Evolutionary conservation across 2,329 filamentous ascomycete species (phyloP).

Genomic region (Cryphonectria carpinicola): DNA sequence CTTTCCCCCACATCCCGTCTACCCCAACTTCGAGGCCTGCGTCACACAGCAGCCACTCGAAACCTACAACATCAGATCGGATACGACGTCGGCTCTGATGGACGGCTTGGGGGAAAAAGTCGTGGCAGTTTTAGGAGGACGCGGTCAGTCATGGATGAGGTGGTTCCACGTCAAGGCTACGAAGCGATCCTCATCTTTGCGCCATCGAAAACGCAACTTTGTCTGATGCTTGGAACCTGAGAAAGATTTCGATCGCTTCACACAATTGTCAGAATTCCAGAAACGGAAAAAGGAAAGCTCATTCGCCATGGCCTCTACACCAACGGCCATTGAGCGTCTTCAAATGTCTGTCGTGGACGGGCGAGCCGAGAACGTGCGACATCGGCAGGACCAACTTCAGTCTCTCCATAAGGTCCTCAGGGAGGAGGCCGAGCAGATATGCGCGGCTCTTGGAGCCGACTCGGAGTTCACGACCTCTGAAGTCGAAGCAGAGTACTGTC

Average conservation of each 20-base stretch:
- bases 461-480: conserved; percentile 38
- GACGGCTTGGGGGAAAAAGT: neutral
- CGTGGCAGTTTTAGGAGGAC: neutral
- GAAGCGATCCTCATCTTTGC: neutral
- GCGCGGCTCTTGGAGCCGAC: conserved; percentile 39
- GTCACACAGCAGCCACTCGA: neutral
- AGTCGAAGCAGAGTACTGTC: conserved; percentile 38
- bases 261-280: neutral
- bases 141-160: neutral
- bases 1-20: conserved; percentile 3
- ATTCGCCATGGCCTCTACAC: conserved; percentile 16
- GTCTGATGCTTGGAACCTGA: neutral
- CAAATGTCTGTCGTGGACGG: conserved; percentile 43
- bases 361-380: conserved; percentile 42
- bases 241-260: neutral
- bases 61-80: neutral
- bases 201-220: neutral
- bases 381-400: conserved; percentile 44
- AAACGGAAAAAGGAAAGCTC: neutral
- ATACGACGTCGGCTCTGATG: neutral
- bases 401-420: conserved; percentile 40
- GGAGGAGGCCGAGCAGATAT: conserved; percentile 36
- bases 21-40: neutral
- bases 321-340: conserved; percentile 36
- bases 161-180: neutral